Conservation (phyloP, 768 basidiomycete species). For the Serpula lacrymans region DNA sequence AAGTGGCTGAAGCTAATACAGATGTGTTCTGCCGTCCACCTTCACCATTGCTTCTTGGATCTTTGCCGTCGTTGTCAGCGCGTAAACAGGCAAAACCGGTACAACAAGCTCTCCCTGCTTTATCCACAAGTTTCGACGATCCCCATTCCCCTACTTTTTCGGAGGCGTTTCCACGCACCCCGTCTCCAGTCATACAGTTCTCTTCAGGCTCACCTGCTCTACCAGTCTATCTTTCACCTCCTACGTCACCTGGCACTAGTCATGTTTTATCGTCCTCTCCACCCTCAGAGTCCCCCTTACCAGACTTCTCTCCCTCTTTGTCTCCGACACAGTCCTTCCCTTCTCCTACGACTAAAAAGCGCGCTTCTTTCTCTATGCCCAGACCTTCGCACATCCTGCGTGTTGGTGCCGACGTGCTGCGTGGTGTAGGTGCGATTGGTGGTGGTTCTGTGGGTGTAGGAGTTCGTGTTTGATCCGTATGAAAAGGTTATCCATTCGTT, state of each 20-base stretch:
- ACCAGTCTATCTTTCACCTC: neutral
- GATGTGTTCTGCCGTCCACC: too few relatives aligned
- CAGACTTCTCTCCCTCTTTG: too few relatives aligned
- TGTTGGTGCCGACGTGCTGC: constrained; percentile 38
- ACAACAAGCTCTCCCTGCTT: constrained; percentile 4
- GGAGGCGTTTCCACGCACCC: neutral
- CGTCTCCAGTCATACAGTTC: constrained; percentile 4
- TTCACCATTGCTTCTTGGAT: constrained; percentile 21
- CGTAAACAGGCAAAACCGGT: too few relatives aligned
- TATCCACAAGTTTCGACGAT: too few relatives aligned
- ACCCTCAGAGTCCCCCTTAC: constrained; percentile 8
- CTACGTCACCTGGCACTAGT: constrained; percentile 8
- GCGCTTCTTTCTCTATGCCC: constrained; percentile 10
- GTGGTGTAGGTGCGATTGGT: constrained; percentile 39
- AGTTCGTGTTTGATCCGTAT: constrained; percentile 1
- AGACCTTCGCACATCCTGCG: constrained; percentile 20
- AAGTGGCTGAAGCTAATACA: too few relatives aligned
- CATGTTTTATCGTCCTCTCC: too few relatives aligned
- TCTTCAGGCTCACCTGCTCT: constrained; percentile 7
- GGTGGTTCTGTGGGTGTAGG: constrained; percentile 5
- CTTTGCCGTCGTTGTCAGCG: constrained; percentile 20
- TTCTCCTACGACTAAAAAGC: constrained; percentile 10
- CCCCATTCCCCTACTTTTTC: neutral
- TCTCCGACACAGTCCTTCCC: too few relatives aligned
- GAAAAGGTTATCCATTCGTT: too few relatives aligned